Evolutionary conservation across 2,329 filamentous ascomycete species (phyloP).

Genomic region (Bimuria novae-zelandiae): DNA sequence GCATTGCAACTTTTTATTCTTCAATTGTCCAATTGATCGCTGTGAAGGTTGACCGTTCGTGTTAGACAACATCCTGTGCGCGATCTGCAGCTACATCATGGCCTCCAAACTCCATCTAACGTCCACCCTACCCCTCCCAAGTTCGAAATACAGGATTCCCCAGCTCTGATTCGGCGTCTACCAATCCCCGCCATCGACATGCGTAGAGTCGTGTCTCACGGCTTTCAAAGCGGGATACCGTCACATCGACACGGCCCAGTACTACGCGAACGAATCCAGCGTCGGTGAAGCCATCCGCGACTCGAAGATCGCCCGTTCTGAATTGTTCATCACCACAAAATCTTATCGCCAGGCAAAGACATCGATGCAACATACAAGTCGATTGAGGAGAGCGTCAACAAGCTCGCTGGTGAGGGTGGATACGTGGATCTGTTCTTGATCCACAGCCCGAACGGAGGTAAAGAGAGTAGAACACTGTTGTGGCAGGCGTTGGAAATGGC

Average conservation of each 20-base stretch:
- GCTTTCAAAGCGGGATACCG: slow-evolving; percentile 65
- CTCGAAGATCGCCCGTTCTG: slow-evolving; percentile 59
- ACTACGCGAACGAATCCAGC: slow-evolving; percentile 70
- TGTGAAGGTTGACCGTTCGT: no score
- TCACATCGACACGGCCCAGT: slow-evolving; percentile 70
- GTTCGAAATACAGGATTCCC: slow-evolving; percentile 61
- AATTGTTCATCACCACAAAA: slow-evolving; percentile 76
- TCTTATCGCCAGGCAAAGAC: slow-evolving; percentile 59
- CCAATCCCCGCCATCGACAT: slow-evolving; percentile 59
- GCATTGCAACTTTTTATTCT: no score
- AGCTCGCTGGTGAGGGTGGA: slow-evolving; percentile 59
- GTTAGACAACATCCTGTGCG: no score
- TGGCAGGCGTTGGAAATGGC: slow-evolving; percentile 70
- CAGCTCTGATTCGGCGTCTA: slow-evolving; percentile 75
- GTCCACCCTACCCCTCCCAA: slow-evolving; percentile 56
- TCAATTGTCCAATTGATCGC: no score
- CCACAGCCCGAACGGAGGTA: slow-evolving; percentile 64
- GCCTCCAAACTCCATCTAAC: slow-evolving; percentile 49
- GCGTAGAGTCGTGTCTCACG: slow-evolving; percentile 61
- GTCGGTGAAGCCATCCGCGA: slow-evolving; percentile 67
- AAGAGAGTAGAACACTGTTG: slow-evolving; percentile 61
- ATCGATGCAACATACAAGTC: slow-evolving; percentile 64
- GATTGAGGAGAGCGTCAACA: slow-evolving; percentile 65
- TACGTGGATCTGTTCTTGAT: slow-evolving; percentile 76
- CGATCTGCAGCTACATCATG: no score